Base-by-base conservation (phyloP, 441 rosid genomes). In the Adansonia madagascariensis region DNA sequence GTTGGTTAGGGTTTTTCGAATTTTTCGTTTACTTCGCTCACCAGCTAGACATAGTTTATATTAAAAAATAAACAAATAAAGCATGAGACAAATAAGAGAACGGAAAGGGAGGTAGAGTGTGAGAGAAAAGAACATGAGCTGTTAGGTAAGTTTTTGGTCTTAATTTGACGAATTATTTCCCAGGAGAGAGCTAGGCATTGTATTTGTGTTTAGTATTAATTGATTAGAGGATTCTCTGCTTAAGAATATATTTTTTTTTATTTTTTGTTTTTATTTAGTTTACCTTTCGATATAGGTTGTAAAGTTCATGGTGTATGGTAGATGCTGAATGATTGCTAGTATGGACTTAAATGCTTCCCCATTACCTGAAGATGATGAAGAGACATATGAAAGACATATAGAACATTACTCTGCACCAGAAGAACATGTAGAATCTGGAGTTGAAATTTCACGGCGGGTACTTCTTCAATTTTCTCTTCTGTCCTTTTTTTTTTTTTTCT, bases 271-370 rank as follows among this genome's bases (percentile, higher is more conserved):
- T 57, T n/a, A 57, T 43, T 55, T 18, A 55, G 4, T 55, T 57
- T 22, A 46, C 17, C 65, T 57, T 18, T 57, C 7, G 53, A 4
- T 22, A 46, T 55, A 76, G 67, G 73, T 62, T 55, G 22, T 80
- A 66, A 76, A 27, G 35, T 77, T 75, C 66, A 88, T 88, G 92
- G 56, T 84, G 76, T 64, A 73, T 31, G 69, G 86, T 83, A 67
- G 60, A 81, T 75, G 89, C 80, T 92, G 93, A 91, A 89, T 91
- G 97, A 87, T 88, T 81, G 91, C 90, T 81, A 85, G 91, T 70
- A 94, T 94, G 99, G 98, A 96, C 84, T 78, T 96, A 74, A 96
- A 96, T 88, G 98, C 91, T 78, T 89, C 92, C 0, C 97, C 97
- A 2, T 80, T 89, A 75, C 99, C 99, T 17, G 99, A 96, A 80